Conservation (phyloP, 176 grass and related monocot genomes). For the Triticum turgidum region DNA sequence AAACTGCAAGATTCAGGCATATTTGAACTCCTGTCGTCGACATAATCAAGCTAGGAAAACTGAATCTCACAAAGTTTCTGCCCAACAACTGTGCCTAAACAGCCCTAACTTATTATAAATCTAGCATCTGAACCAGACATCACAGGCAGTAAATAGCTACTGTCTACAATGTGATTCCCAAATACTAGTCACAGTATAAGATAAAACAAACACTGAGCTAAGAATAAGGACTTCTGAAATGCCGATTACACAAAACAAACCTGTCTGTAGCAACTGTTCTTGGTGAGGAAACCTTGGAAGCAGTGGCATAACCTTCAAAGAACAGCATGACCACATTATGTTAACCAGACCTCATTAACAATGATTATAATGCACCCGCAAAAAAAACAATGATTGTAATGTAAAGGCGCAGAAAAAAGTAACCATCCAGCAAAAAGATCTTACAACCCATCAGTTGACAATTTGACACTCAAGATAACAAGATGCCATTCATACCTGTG, state of each 20-base stretch:
- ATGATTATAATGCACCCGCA: neutral
- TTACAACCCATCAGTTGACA: neutral
- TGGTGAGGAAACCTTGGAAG: conserved; percentile 82
- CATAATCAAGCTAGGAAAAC: conserved; percentile 18
- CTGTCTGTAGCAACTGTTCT: conserved; percentile 78
- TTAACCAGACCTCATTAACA: conserved; percentile 8
- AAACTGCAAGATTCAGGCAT: conserved; percentile 60
- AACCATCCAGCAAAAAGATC: neutral
- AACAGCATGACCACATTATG: conserved; percentile 27
- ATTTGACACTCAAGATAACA: neutral
- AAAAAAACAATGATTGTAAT: neutral
- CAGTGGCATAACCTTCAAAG: conserved; percentile 73
- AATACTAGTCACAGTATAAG: conserved; percentile 16
- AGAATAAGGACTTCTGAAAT: conserved; percentile 17
- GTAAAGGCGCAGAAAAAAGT: neutral
- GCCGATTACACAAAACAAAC: conserved; percentile 41
- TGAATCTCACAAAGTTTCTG: neutral
- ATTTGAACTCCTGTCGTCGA: conserved; percentile 34
- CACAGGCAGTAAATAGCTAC: conserved; percentile 2
- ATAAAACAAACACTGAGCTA: neutral
- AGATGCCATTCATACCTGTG: conserved; percentile 57
- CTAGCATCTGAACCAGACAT: conserved; percentile 13
- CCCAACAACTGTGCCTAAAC: conserved; percentile 12
- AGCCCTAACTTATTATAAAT: conserved; percentile 4
- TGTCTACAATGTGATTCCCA: neutral